Evolutionary conservation across 2,329 filamentous ascomycete species (phyloP).

Genomic region (Verticillium albo-atrum): DNA sequence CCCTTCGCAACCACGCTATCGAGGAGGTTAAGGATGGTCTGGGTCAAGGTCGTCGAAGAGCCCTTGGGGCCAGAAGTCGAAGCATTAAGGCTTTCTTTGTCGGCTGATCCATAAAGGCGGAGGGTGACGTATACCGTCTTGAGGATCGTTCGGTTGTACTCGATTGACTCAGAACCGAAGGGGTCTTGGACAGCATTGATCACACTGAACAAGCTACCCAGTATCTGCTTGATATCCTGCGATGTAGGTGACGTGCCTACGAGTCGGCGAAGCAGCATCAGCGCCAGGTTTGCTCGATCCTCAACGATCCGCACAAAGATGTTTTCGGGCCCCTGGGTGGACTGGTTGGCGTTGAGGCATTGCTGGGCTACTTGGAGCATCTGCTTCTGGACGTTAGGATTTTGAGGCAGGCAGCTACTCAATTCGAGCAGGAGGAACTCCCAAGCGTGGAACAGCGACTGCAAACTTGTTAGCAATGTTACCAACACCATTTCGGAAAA

Average conservation of each 20-base stretch:
- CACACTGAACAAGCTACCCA: conserved; percentile 46
- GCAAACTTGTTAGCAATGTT: conserved; percentile 18
- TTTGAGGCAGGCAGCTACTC: conserved; percentile 56
- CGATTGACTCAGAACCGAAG: conserved; percentile 45
- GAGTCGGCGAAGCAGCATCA: conserved; percentile 77
- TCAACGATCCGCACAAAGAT: conserved; percentile 79
- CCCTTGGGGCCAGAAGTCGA: conserved; percentile 20
- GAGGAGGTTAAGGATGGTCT: conserved; percentile 73
- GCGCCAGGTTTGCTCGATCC: conserved; percentile 72
- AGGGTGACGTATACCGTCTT: conserved; percentile 82
- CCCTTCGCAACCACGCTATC: conserved; percentile 75
- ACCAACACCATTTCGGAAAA: background rate
- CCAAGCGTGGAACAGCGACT: conserved; percentile 84
- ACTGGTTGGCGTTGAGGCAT: conserved; percentile 74
- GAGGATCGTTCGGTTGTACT: conserved; percentile 79
- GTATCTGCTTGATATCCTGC: conserved; percentile 46
- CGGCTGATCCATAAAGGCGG: conserved; percentile 51
- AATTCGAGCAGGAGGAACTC: conserved; percentile 83
- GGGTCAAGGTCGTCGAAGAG: conserved; percentile 41
- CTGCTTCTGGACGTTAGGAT: conserved; percentile 56
- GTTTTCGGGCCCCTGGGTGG: conserved; percentile 66
- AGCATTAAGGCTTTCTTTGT: conserved; percentile 18
- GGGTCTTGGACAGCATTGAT: conserved; percentile 51
- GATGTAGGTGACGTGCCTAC: conserved; percentile 51
- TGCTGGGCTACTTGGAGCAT: conserved; percentile 72